Conservation (phyloP, 768 basidiomycete genomes). For the Hydnomerulius pinastri region DNA sequence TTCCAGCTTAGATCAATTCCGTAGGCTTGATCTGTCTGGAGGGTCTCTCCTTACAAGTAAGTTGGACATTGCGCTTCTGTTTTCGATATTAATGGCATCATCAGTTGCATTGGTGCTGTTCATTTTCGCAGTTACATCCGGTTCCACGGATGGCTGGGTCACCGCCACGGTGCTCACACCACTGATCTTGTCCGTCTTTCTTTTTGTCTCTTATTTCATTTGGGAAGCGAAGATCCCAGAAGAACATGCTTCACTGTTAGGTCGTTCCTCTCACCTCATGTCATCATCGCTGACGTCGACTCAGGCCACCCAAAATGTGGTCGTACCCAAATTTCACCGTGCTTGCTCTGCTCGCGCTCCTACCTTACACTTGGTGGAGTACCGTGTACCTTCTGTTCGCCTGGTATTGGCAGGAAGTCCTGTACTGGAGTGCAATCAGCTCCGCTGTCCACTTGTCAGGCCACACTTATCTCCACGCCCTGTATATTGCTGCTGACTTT, state of each 20-base stretch:
- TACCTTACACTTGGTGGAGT: slow-evolving; percentile 46
- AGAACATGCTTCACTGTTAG: slow-evolving; percentile 45
- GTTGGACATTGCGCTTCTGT: too few relatives aligned
- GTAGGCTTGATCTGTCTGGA: slow-evolving; percentile 40
- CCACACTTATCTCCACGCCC: neutral
- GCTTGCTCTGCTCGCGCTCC: slow-evolving; percentile 38
- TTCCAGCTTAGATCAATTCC: slow-evolving; percentile 19
- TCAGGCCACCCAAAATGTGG: slow-evolving; percentile 46
- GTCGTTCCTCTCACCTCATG: neutral
- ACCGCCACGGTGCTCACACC: slow-evolving; percentile 45
- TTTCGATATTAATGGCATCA: neutral
- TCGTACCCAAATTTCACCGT: slow-evolving; percentile 42
- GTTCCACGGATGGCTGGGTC: slow-evolving; percentile 52
- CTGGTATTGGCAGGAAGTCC: slow-evolving; percentile 43
- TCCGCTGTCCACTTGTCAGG: slow-evolving; percentile 42
- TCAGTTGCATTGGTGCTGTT: slow-evolving; percentile 40
- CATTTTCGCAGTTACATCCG: slow-evolving; percentile 46
- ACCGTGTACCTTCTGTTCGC: slow-evolving; percentile 36
- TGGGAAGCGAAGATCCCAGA: slow-evolving; percentile 47
- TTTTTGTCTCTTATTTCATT: slow-evolving; percentile 47
- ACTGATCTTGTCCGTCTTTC: slow-evolving; percentile 45
- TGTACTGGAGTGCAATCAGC: slow-evolving; percentile 43
- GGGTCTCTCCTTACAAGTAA: slow-evolving; percentile 40
- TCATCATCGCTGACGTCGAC: neutral
- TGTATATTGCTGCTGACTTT: slow-evolving; percentile 1